Conservation (phyloP, 129 eudicot species). For the Glebionis coronaria region DNA sequence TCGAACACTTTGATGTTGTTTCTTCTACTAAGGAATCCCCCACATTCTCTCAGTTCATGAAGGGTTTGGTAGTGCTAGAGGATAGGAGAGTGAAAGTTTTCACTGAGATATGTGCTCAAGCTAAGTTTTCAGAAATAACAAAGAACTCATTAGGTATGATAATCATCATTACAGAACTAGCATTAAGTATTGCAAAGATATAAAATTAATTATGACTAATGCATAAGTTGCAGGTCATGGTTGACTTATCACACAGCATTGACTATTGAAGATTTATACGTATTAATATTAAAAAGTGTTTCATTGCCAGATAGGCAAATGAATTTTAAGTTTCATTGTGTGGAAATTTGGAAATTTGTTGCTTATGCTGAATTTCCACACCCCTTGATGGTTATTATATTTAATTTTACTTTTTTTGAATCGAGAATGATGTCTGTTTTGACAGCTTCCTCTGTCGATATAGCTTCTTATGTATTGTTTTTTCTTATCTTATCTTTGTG, state of each 20-base stretch:
- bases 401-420: too few species aligned
- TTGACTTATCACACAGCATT: too few species aligned
- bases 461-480: not conserved
- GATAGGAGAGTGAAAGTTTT: conserved; percentile 65
- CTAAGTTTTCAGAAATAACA: conserved; percentile 70
- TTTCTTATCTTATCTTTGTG: too few species aligned
- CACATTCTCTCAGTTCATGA: conserved; percentile 73
- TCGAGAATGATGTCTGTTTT: too few species aligned
- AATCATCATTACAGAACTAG: not conserved
- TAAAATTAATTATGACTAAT: conserved; percentile 7
- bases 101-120: conserved; percentile 52
- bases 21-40: conserved; percentile 60
- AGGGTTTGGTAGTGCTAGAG: conserved; percentile 57
- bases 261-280: too few species aligned
- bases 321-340: too few species aligned
- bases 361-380: too few species aligned
- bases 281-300: too few species aligned
- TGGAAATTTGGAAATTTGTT: too few species aligned
- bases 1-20: conserved; percentile 61
- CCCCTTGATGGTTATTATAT: too few species aligned
- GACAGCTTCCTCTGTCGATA: not conserved
- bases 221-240: not conserved
- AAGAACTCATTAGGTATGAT: conserved; percentile 70
- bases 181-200: not conserved
- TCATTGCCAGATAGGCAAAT: too few species aligned